These are phyloP conservation scores for Angomonas deanei DNA, from an alignment of 208 protist species.

Conservation along the genomic window DNA sequence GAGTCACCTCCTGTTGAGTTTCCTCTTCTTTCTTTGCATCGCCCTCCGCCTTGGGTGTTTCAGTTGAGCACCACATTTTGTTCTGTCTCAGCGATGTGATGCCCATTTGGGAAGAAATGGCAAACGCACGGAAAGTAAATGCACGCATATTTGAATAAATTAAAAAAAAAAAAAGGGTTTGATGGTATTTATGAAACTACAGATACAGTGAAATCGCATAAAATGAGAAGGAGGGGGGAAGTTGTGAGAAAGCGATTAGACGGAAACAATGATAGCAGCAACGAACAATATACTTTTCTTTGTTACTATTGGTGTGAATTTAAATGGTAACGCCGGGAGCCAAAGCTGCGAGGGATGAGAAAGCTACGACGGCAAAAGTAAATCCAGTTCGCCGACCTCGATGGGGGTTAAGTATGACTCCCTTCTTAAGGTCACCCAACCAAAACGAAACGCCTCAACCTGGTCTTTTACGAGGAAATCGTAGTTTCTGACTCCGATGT, in stretches of 20 bases:
- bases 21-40: conserved; percentile 20
- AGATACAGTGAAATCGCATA: background rate
- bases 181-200: background rate
- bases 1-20: conserved; percentile 22
- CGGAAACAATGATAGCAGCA: too few species aligned
- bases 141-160: conserved; percentile 14
- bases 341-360: background rate
- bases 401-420: conserved; percentile 79
- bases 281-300: conserved; percentile 3
- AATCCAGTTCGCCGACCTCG: conserved; percentile 72
- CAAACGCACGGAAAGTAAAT: conserved; percentile 9
- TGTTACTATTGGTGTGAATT: conserved; percentile 8
- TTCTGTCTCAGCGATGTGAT: conserved; percentile 15
- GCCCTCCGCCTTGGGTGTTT: conserved; percentile 16
- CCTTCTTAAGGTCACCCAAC: conserved; percentile 76
- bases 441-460: conserved; percentile 81
- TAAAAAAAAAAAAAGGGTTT: conserved; percentile 8
- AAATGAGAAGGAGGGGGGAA: conserved; percentile 9
- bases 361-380: conserved; percentile 63
- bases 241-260: too few species aligned
- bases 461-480: conserved; percentile 82
- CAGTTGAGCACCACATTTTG: conserved; percentile 37
- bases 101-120: conserved; percentile 4
- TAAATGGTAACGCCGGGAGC: background rate
- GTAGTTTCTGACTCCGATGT: conserved; percentile 68